Evolutionary conservation across 208 protist species (phyloP), one percentile per base, ranked within the genome.

Genomic region (Leishmania aethiopica): DNA sequence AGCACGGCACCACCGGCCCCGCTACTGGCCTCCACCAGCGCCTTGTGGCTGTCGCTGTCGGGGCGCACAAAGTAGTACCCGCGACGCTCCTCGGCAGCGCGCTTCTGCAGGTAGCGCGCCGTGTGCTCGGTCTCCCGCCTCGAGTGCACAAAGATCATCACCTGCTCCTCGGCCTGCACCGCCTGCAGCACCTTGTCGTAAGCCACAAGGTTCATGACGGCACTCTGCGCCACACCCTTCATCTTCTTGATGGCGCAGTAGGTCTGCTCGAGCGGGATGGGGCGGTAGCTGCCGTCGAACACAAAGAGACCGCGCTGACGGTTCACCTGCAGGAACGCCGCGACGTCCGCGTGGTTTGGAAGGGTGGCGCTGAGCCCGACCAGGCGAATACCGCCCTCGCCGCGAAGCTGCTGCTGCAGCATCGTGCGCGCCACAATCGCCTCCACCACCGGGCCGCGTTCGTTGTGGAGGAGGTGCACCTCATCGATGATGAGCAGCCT

Each of bases 291-390:
- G 78, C 85, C 92, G 82, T 99, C 98, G 83, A 99, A 99, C 55
- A 97, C 92, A 82, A 99, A 99, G 25, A 99, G 85, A 6, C 96
- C 96, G 35, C 93, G 84, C 93, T 99, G 94, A 25, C 97, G 89
- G 40, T 96, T 92, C 3, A 99, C 99, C 57, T 99, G 95, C 35
- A 99, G 82, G 85, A 99, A 99, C 19, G 92, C 85, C 2, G 99
- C 99, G 32, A 99, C 99, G 91, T 99, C 99, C 73, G 95, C 80
- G 91, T 99, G 99, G 90, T 99, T 99, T 13, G 99, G 99, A 71
- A 99, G 89, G 28, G 99, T 99, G 7, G 99, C 99, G 76, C 94
- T 99, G 19, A 99, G 93, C 15, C 99, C 99, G n/a, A 99, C 98
- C 13, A 99, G 83, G 49, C 99, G 91, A 42, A 99, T 98, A 45